Evolutionary conservation across 2,329 filamentous ascomycete species (phyloP), one percentile per base, ranked within the genome.

Genomic region (Escovopsis sp.): DNA sequence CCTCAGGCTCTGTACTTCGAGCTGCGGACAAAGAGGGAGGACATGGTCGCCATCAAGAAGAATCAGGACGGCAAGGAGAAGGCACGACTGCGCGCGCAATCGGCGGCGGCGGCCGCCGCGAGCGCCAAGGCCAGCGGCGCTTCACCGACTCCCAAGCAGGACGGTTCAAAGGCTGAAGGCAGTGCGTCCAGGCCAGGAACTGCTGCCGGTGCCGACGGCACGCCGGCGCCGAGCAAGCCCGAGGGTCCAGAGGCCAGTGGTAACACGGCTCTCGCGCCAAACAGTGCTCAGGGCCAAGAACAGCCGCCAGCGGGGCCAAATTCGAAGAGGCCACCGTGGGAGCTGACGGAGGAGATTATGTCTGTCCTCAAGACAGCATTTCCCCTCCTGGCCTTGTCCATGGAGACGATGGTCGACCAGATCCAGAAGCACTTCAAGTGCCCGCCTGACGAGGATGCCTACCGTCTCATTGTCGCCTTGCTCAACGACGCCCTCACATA

Each of bases 371-470:
- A 98, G 66, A 96, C 90, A 6, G 87, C 88, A 0, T 98, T 96
- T 66, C 90, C 90, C 17, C 69, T 99, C 14, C 71, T 99, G 47
- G 90, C 92, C 9, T 65, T 96, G 30, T 94, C 88, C 0, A 96
- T 99, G 90, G 90, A 99, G 62, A 94, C 88, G 0, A 98, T 96
- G 86, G 87, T 96, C 21, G 90, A 98, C 53, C 88, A 96, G 58
- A 94, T 98, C 39, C 82, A 90, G 56, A 96, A 96, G 66, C 81
- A 96, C 59, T 98, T 98, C 72, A 98, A 98, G 61, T 96, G 90
- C 49, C 88, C 88, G 12, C 88, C 88, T 0, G 90, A 99, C 49
- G 90, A 99, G 55, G 90, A 99, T 61, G 92, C 90, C 2, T 96
- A 96, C 57, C 74, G 90, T 34, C 68, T 99, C 13, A 98, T 98